phyloP scores from a whole-genome alignment of 257 asterid genomes.

The Gynochthodes officinalis region DNA sequence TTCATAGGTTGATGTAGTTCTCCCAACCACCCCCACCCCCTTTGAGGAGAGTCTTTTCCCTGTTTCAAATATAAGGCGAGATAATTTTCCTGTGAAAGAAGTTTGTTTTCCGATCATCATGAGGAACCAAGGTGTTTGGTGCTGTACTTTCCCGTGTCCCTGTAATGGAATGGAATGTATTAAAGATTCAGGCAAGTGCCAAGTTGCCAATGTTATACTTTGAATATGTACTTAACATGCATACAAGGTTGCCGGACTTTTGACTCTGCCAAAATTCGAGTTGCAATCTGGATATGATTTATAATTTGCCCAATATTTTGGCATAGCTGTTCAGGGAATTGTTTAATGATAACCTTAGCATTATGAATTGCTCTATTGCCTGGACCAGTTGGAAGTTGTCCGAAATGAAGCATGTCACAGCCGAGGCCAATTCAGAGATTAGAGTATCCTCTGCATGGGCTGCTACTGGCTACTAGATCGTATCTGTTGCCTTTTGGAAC shows the following conservation, averaged over 20 bases:
- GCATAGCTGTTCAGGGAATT: neutral
- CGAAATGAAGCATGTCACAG: neutral
- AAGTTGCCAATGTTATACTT: neutral
- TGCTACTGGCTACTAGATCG: neutral
- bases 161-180: neutral
- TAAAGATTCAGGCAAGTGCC: neutral
- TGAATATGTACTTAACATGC: neutral
- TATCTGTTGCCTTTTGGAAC: too few species aligned
- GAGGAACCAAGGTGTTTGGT: constrained; percentile 9
- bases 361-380: neutral
- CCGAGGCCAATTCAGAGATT: neutral
- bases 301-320: neutral
- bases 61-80: constrained; percentile 1
- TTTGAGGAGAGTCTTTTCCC: neutral
- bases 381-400: neutral
- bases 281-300: neutral
- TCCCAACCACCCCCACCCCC: too few species aligned
- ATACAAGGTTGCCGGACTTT: constrained; percentile 21
- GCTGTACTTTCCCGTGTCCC: constrained; percentile 3
- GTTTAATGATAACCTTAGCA: neutral
- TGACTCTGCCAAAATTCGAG: neutral
- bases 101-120: neutral
- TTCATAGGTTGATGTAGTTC: constrained; percentile 5
- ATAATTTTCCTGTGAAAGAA: constrained; percentile 7
- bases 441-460: neutral